A percentile compares a stretch with the other conserved stretches of the same genome.
Conservation (phyloP, 2,329 filamentous ascomycete genomes). For the Colletotrichum lupini region DNA sequence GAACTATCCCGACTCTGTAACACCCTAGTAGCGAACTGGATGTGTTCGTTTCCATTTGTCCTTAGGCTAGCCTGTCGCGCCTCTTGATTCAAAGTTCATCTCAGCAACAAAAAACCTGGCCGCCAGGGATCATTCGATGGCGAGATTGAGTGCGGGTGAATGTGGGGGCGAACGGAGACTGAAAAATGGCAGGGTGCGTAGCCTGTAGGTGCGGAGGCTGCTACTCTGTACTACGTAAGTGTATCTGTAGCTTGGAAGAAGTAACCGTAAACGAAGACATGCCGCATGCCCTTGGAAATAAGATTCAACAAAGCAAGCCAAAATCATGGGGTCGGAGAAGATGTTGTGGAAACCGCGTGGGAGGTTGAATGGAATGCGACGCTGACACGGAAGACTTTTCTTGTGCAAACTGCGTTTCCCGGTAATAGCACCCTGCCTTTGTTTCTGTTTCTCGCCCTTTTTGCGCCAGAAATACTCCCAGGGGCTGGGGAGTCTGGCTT, state of each 20-base stretch:
- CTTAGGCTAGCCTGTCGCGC: constrained; percentile 22
- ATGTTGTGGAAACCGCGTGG: constrained; percentile 9
- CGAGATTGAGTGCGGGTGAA: background rate
- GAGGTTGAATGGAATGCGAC: constrained; percentile 22
- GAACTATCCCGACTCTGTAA: constrained; percentile 32
- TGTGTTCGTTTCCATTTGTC: constrained; percentile 32
- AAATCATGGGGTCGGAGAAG: constrained; percentile 1
- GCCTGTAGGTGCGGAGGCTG: too few species aligned
- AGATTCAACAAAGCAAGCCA: background rate
- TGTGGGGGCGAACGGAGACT: background rate
- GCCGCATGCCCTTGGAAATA: background rate
- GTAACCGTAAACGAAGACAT: background rate
- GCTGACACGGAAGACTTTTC: background rate
- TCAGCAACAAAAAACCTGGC: constrained; percentile 17
- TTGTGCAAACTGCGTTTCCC: constrained; percentile 7
- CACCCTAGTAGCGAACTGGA: constrained; percentile 28
- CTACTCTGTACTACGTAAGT: too few species aligned
- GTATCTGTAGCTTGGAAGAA: background rate
- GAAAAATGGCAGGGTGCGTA: background rate
- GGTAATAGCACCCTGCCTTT: constrained; percentile 8
- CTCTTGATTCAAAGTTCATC: constrained; percentile 28
- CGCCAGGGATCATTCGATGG: background rate
- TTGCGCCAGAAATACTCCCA: background rate
- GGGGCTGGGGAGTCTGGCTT: background rate
- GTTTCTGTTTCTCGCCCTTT: constrained; percentile 28